Base-by-base conservation (phyloP, 2,329 filamentous ascomycete species). In the Clonostachys solani region DNA sequence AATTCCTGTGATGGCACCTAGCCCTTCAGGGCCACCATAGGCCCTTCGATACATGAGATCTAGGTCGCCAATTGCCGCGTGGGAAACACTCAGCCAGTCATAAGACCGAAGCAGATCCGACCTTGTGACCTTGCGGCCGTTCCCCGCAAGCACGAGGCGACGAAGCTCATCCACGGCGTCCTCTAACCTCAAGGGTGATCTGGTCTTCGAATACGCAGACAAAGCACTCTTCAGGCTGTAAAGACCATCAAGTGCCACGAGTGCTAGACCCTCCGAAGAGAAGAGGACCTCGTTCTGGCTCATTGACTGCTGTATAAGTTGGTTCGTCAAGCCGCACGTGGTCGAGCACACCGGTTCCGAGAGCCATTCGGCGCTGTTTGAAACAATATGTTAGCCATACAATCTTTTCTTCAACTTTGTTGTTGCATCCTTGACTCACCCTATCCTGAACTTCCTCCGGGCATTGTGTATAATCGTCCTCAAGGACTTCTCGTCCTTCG, bases 221-320 rank as follows among this genome's bases (percentile, higher is more conserved):
- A 86, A 69, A 1, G 80, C 78, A 42, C 72, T 71, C 60, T 84
- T 84, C 66, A 87, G 80, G 40, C 78, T 81, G 64, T 84, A 87
- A 42, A 84, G 62, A 44, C 80, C 73, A 60, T 86, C 83, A 12
- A 85, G 71, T 0, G 80, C 73, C 13, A 84, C 60, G 8, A 87
- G 65, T 0, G 75, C 82, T 12, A 87, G 69, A 16, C 80, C 80
- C 23, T 79, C 75, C 3, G 78, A 74, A 3, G 74, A 74, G 68
- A 83, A 86, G 46, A 86, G 68, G 19, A 80, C 63, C 49, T 83
- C 78, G 57, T 84, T 81, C 54, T 86, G 83, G 38, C 65, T 57
- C 23, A 83, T 66, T 29, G 80, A 84, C 48, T 75, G 72, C 46
- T 72, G 69, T 43, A 84, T 68, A 15, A 86, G 67, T 44, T 78